Evolutionary conservation across 768 basidiomycete genomes (phyloP), one percentile per base, ranked within the genome.

Genomic region (Lenzites betulinus): DNA sequence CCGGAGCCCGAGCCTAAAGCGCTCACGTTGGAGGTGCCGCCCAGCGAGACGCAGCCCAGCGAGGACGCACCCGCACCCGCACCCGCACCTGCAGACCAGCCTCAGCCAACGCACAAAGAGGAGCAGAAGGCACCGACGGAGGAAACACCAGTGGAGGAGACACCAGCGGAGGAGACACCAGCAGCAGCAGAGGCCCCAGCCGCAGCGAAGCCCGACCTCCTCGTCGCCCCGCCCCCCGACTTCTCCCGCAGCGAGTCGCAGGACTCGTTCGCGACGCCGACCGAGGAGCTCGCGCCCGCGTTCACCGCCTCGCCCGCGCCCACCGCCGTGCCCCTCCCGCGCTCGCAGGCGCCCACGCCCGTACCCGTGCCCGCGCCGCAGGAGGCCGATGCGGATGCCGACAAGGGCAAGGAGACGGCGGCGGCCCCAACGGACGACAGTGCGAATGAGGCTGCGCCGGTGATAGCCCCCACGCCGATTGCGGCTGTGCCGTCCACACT

Each of bases 181-280:
- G 36, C 3, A n/a, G n/a, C n/a, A n/a, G n/a, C n/a, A 16, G 13
- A 25, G 11, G 30, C 30, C 30, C 26, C 50, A 0, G 9, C 28
- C 33, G 2, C 25, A n/a, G 9, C 12, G 8, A 26, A n/a, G 22
- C 3, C 43, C 49, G 41, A 51, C 38, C 50, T 54, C 15, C 53
- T 58, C 7, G 7, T 50, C 2, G 58, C 41, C 3, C 53, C 61
- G 9, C 48, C 64, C 1, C 49, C 58, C 7, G 41, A 59, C 16
- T 41, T 67, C 25, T 53, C 60, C 7, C 59, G 65, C 16, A 49
- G 28, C 22, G 57, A 60, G 30, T 64, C 66, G 39, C 59, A 60
- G 8, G 68, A 71, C 35, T 52, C 60, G 22, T 69, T 71, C 66
- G 54, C 67, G 20, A 69, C 68, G 9, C 68, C 70, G 30, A 58